phyloP scores from a whole-genome alignment of 2,329 filamentous ascomycete genomes.

The Beauveria scarabaeidicola region DNA sequence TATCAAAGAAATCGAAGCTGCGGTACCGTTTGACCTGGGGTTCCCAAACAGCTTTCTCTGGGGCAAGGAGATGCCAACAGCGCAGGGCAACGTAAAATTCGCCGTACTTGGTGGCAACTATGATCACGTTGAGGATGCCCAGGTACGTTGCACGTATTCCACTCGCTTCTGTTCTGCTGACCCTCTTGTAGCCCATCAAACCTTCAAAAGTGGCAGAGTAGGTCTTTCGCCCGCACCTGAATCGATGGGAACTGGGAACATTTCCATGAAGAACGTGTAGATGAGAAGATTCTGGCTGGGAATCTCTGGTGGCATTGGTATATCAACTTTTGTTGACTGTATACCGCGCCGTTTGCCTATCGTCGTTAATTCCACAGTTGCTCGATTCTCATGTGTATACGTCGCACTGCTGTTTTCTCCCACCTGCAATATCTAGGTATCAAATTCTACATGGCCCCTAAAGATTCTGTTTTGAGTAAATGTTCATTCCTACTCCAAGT shows the following conservation, averaged over 20 bases:
- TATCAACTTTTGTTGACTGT: not conserved
- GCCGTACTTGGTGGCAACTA: conserved; percentile 38
- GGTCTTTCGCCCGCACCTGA: conserved; percentile 25
- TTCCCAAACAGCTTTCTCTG: conserved; percentile 58
- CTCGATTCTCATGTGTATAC: not conserved
- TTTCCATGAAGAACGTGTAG: not conserved
- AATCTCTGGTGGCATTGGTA: not conserved
- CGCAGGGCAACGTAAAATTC: conserved; percentile 35
- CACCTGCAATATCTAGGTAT: conserved; percentile 2
- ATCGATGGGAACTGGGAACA: conserved; percentile 24
- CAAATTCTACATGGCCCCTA: not conserved
- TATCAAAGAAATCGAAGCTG: conserved; percentile 56
- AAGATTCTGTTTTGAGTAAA: not conserved
- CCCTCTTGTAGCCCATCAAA: conserved; percentile 29
- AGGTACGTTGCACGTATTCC: conserved; percentile 20
- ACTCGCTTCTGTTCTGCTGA: not conserved
- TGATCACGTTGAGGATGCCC: conserved; percentile 39
- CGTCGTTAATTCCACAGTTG: not conserved
- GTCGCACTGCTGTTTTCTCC: not conserved
- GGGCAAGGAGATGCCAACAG: conserved; percentile 27
- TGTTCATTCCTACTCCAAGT: conserved; percentile 3
- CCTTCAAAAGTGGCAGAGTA: conserved; percentile 34
- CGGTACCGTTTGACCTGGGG: conserved; percentile 53
- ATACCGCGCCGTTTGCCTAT: not conserved
- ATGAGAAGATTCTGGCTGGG: not conserved